phyloP scores from a whole-genome alignment of 2,329 filamentous ascomycete species.

The Davidsoniella australis region DNA sequence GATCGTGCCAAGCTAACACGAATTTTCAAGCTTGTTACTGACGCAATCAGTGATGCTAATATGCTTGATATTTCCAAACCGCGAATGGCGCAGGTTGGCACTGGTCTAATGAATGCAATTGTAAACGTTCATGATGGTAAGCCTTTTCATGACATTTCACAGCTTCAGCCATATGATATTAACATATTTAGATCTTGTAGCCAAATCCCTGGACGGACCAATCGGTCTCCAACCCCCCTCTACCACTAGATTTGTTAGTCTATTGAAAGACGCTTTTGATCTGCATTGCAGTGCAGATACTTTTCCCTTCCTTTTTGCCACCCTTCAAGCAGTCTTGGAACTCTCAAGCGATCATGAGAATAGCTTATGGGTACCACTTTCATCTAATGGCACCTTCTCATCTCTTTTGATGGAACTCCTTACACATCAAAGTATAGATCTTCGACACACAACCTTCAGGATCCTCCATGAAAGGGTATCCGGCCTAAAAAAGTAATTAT shows the following conservation, averaged over 20 bases:
- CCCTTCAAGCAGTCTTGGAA: background rate
- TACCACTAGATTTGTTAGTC: background rate
- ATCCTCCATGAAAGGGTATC: constrained; percentile 14
- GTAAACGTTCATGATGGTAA: constrained; percentile 26
- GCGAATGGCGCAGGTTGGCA: background rate
- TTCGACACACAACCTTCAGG: constrained; percentile 22
- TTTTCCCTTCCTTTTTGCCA: background rate
- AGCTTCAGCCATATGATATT: background rate
- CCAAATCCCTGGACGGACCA: background rate
- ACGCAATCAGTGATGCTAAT: constrained; percentile 41
- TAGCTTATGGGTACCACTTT: background rate
- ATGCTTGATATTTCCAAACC: constrained; percentile 24
- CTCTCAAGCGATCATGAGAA: background rate
- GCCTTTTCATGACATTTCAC: background rate
- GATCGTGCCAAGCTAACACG: constrained; percentile 18
- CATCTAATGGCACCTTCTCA: background rate
- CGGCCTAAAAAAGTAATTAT: background rate
- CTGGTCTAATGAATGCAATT: constrained; percentile 10
- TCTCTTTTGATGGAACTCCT: constrained; percentile 13
- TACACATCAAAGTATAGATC: constrained; percentile 16
- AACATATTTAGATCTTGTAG: background rate
- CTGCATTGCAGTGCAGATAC: background rate
- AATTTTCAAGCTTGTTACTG: constrained; percentile 36
- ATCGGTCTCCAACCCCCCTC: background rate
- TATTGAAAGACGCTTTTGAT: background rate